A percentile compares a stretch with the other conserved stretches of the same genome.
phyloP scores from a whole-genome alignment of 345 rosid genomes.

The Linum lewisii region DNA sequence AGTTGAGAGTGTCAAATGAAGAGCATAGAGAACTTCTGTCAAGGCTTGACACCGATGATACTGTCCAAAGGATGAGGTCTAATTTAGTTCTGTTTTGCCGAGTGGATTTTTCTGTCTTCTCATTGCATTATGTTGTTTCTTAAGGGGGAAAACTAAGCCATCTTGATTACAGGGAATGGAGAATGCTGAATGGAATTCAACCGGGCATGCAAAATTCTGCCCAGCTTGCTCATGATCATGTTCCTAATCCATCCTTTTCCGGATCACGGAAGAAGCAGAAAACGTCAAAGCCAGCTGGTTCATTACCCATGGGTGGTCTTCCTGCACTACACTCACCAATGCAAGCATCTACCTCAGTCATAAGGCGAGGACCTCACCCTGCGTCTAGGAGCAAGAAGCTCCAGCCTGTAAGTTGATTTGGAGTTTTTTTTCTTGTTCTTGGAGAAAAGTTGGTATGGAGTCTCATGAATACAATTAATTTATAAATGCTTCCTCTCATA shows the following conservation, averaged over 20 bases:
- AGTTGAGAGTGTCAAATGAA: slow-evolving; percentile 69
- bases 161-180: slow-evolving; percentile 67
- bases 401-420: slow-evolving; percentile 45
- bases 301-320: slow-evolving; percentile 56
- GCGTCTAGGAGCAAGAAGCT: slow-evolving; percentile 66
- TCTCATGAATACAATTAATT: not conserved
- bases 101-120: too few species aligned
- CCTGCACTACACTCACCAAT: slow-evolving; percentile 52
- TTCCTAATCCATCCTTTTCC: slow-evolving; percentile 74
- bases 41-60: slow-evolving; percentile 65
- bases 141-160: slow-evolving; percentile 6
- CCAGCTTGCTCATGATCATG: slow-evolving; percentile 50
- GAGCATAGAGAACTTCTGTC: slow-evolving; percentile 84
- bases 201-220: slow-evolving; percentile 36
- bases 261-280: slow-evolving; percentile 74
- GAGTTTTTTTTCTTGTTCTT: not conserved
- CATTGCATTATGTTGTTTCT: slow-evolving; percentile 1
- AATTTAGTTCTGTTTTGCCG: too few species aligned
- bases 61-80: slow-evolving; percentile 59
- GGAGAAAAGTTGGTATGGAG: not conserved
- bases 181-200: slow-evolving; percentile 62
- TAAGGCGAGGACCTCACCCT: slow-evolving; percentile 49
- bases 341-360: slow-evolving; percentile 47
- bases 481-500: not conserved
- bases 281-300: slow-evolving; percentile 36